Base-by-base conservation (phyloP, 768 basidiomycete species). In the Coprinellus micaceus region DNA sequence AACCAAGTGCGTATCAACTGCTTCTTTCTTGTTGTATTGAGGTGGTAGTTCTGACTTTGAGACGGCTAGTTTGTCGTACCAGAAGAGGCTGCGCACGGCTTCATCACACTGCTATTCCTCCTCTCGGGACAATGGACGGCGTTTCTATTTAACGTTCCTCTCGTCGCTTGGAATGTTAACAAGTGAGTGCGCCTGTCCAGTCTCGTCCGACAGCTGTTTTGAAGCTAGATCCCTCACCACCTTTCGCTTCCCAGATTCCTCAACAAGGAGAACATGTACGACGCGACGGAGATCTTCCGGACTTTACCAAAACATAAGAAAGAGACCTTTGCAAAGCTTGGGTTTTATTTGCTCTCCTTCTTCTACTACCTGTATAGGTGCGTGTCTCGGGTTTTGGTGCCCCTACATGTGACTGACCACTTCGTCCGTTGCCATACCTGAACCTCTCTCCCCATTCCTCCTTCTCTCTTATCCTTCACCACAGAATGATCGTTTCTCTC, bases 281-380 rank as follows among this genome's bases (percentile, higher is more conserved):
- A 99, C 68, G 97, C 97, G 53, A 98, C 96, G 22, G 97, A 99
- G 76, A 99, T 98, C 62, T 99, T 99, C 82, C 84, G 97, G 63
- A 94, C 95, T 55, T 75, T 98, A 46, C 83, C 88, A 13, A 85
- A 82, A 39, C 97, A 98, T 76, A 99, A 99, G 78, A 97, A 93
- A 67, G 96, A 95, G 76, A 88, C 88, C 63, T 96, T 97, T 67
- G 81, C 94, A 72, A 97, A 96, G 76, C 86, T 97, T 54, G 94
- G 91, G 11, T 94, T 94, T 74, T 95, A 93, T 69, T 84, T 94
- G 61, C 78, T 94, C 56, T 92, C 91, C 54, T 92, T 91, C 79
- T 92, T 93, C 79, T 92, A 90, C 71, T 94, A 94, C 66, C 84
- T 94, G 62, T 94, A 94, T 67, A 80, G 89, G 91, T 91, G 62